Evolutionary conservation across 768 basidiomycete species (phyloP).

Genomic region (Hericium rajendrae): DNA sequence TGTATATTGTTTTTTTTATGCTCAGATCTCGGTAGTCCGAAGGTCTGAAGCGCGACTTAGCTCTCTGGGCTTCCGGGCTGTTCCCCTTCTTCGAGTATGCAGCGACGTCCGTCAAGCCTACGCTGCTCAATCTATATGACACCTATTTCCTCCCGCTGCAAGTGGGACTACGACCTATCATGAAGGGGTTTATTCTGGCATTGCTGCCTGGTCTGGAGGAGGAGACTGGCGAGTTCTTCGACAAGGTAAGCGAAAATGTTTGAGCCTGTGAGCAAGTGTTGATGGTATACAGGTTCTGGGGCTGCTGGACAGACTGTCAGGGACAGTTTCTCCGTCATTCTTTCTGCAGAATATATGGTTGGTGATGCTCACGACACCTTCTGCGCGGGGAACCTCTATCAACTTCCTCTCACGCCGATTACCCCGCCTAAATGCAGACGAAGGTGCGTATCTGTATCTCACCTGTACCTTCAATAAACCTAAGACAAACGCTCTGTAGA

Average conservation of each 20-base stretch:
- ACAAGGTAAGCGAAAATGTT: constrained; percentile 42
- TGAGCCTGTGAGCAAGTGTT: background rate
- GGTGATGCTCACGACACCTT: constrained; percentile 81
- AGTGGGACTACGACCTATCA: constrained; percentile 70
- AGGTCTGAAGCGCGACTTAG: constrained; percentile 76
- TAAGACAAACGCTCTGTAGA: no score
- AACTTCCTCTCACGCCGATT: constrained; percentile 80
- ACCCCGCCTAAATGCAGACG: constrained; percentile 57
- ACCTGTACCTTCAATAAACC: background rate
- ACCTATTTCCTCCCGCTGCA: constrained; percentile 86
- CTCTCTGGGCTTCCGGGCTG: constrained; percentile 90
- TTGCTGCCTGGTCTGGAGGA: constrained; percentile 94
- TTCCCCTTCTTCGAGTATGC: constrained; percentile 99
- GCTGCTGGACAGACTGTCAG: constrained; percentile 74
- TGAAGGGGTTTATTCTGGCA: constrained; percentile 91
- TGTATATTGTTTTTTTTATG: background rate
- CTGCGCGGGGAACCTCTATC: constrained; percentile 75
- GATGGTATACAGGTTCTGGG: constrained; percentile 49
- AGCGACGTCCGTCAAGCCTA: constrained; percentile 96
- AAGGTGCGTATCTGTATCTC: constrained; percentile 39
- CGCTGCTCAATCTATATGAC: constrained; percentile 86
- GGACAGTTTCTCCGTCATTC: constrained; percentile 76
- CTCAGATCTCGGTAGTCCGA: constrained; percentile 46
- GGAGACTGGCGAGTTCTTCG: constrained; percentile 96
- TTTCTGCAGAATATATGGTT: constrained; percentile 97